Base-by-base conservation (phyloP, 768 basidiomycete species). In the Mycena venus region DNA sequence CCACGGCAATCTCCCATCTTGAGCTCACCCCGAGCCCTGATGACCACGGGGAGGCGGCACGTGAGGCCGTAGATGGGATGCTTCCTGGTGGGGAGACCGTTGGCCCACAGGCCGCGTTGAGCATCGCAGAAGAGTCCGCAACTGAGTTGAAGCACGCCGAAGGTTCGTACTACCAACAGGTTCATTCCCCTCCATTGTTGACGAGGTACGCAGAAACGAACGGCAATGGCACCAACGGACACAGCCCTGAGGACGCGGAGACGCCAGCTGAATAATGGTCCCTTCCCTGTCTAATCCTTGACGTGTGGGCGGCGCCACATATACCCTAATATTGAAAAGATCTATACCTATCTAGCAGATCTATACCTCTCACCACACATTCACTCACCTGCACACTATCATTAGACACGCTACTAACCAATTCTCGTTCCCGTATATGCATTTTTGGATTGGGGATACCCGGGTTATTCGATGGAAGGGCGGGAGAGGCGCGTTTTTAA, bases 81-180 rank as follows among this genome's bases (percentile, higher is more conserved):
- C 64, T 77, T 4, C 77, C 74, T 23, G 70, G 76, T 15, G 75
- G 77, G 21, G 77, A 76, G 53, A 76, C 78, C 36, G 71, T 55
- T 29, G 79, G 79, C 23, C 78, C 78, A 8, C 74, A 77, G 47
- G 68, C 66, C 19, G 72, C 76, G 47, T 58, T 79, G 47, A 73
- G 34, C 21, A 53, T 68, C 17, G 68, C 59, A 55, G 63, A 63
- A 19, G 38, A 61, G 10, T 5, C 49, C 19, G 32, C 29, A 15
- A 55, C 51, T 60, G 67, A 47, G 21, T 71, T 31, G n/a, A 66
- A 62, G n/a, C 23, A 25, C 21, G 19, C 40, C 32, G 61, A 75
- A 32, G 74, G 74, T 75, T 34, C 31, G 74, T 70, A n/a, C n/a
- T n/a, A n/a, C n/a, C n/a, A 21, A 59, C 25, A 9, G 2, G 27